Percentiles rank a stretch among this genome's conserved stretches.
These are phyloP conservation scores for Thelonectria discophora DNA, from an alignment of 2,329 filamentous ascomycete genomes.

Conservation along the genomic window DNA sequence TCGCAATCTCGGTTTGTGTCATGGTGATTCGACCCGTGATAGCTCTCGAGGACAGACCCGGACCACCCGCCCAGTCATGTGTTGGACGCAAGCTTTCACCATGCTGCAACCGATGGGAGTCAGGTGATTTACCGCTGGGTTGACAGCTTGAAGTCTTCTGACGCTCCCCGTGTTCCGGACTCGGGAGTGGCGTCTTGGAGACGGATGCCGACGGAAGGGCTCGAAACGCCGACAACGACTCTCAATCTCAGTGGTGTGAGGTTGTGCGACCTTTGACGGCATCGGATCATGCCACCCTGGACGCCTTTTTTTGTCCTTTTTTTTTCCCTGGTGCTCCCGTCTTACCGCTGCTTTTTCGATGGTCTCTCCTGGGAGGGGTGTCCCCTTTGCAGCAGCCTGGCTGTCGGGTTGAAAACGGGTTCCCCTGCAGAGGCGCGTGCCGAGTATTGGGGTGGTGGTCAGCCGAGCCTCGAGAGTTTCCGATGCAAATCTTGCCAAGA, in stretches of 20 bases:
- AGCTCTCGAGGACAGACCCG: constrained; percentile 23
- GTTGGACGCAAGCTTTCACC: constrained; percentile 10
- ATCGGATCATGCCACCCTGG: constrained; percentile 20
- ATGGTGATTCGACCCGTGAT: constrained; percentile 39
- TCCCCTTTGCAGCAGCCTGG: neutral
- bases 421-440: too few relatives aligned
- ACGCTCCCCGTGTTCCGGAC: constrained; percentile 6
- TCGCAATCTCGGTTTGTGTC: constrained; percentile 27
- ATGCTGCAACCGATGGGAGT: neutral
- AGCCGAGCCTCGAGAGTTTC: neutral
- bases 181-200: constrained; percentile 18
- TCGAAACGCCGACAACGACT: constrained; percentile 10
- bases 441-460: neutral
- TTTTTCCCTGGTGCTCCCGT: constrained; percentile 5
- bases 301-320: neutral
- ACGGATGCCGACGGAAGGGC: neutral
- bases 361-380: neutral
- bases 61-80: constrained; percentile 20
- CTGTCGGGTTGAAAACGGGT: neutral
- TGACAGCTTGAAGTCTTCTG: constrained; percentile 3
- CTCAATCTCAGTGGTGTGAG: constrained; percentile 22
- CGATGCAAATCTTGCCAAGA: neutral
- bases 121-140: constrained; percentile 9
- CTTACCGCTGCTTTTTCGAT: constrained; percentile 17
- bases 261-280: constrained; percentile 13